phyloP scores from a whole-genome alignment of 2,329 filamentous ascomycete species.

The Cadophora gregata region DNA sequence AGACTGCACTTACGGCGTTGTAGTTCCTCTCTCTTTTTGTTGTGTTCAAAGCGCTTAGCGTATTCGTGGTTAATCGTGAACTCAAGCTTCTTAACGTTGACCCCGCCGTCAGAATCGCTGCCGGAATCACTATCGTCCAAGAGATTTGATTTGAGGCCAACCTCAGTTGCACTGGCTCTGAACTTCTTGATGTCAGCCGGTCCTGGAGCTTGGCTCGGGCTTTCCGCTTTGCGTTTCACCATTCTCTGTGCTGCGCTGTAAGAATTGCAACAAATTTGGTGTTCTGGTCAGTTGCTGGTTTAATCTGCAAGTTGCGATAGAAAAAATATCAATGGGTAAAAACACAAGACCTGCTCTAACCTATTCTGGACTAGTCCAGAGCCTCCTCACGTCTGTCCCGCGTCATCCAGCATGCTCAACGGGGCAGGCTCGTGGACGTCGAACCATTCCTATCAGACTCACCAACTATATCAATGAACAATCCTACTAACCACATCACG shows the following conservation, averaged over 20 bases:
- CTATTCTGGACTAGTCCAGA: neutral
- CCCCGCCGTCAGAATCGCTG: slow-evolving; percentile 45
- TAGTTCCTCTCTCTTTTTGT: slow-evolving; percentile 93
- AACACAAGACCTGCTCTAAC: neutral
- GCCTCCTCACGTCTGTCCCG: too few species aligned
- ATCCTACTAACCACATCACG: neutral
- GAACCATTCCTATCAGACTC: neutral
- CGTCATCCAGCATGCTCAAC: neutral
- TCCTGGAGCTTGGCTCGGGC: slow-evolving; percentile 29
- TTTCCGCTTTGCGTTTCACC: slow-evolving; percentile 45
- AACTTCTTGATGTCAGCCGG: slow-evolving; percentile 39
- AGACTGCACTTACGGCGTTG: slow-evolving; percentile 63
- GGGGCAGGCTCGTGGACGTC: neutral
- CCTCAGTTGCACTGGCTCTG: slow-evolving; percentile 34
- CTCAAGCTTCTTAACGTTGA: slow-evolving; percentile 45
- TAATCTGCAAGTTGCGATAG: neutral
- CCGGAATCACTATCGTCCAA: slow-evolving; percentile 57
- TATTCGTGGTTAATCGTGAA: slow-evolving; percentile 92
- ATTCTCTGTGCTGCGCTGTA: slow-evolving; percentile 34
- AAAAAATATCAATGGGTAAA: neutral
- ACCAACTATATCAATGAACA: neutral
- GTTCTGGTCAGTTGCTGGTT: neutral
- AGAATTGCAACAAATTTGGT: neutral
- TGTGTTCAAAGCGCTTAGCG: slow-evolving; percentile 89
- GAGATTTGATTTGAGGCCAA: slow-evolving; percentile 34